Conservation (phyloP, 2,329 filamentous ascomycete genomes). For the Cladosporium sp. region DNA sequence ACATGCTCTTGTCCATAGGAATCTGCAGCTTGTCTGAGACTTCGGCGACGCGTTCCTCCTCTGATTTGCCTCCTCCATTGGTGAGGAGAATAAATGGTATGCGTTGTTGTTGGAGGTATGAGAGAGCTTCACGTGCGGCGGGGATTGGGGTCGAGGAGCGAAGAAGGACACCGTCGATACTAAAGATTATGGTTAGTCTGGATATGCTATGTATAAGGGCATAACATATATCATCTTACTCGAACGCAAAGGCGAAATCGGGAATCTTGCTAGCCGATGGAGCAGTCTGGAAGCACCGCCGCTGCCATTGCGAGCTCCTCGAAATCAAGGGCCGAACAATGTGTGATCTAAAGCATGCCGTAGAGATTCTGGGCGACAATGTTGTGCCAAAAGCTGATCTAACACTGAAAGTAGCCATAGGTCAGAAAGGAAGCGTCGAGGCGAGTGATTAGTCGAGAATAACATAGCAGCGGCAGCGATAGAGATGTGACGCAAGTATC, state of each 20-base stretch:
- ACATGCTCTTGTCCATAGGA: constrained; percentile 61
- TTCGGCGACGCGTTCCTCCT: constrained; percentile 67
- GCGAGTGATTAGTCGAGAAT: background rate
- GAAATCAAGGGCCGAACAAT: background rate
- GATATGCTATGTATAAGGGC: background rate
- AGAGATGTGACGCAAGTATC: background rate
- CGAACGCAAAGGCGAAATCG: constrained; percentile 54
- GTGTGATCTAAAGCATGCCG: constrained; percentile 1
- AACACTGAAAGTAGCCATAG: background rate
- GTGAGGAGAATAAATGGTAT: constrained; percentile 94
- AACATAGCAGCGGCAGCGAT: background rate
- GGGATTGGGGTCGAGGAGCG: constrained; percentile 75
- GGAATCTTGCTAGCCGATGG: constrained; percentile 24
- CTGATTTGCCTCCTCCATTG: constrained; percentile 86
- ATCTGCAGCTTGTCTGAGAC: constrained; percentile 64
- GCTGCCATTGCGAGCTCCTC: constrained; percentile 5
- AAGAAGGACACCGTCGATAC: constrained; percentile 92
- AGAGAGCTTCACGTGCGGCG: constrained; percentile 69
- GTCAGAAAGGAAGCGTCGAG: background rate
- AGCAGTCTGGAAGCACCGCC: constrained; percentile 19
- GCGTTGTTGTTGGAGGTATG: constrained; percentile 65
- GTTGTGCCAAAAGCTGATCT: background rate
- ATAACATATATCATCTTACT: constrained; percentile 36
- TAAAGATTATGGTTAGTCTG: constrained; percentile 36
- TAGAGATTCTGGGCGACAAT: background rate